These are phyloP conservation scores for Arabis alpina DNA, from an alignment of 345 rosid species.

Conservation along the genomic window DNA sequence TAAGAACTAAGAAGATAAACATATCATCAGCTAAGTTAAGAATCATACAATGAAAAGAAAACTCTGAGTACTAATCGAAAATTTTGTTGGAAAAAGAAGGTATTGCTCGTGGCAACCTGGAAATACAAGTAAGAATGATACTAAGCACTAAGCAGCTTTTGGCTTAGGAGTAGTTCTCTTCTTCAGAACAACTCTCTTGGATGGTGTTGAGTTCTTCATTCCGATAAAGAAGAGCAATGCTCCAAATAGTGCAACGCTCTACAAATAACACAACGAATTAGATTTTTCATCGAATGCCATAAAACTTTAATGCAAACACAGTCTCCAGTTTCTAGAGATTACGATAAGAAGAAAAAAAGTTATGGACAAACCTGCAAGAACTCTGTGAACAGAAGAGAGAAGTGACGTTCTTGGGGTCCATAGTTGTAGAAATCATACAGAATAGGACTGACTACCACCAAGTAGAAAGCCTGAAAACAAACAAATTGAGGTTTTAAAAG, in stretches of 20 bases:
- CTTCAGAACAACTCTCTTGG: conserved; percentile 49
- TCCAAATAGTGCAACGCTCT: conserved; percentile 85
- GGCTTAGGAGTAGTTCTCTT: conserved; percentile 59
- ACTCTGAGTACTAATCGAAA: conserved; percentile 8
- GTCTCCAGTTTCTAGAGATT: not conserved
- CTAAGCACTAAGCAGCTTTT: conserved; percentile 50
- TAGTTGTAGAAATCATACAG: conserved; percentile 90
- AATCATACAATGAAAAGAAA: conserved; percentile 25
- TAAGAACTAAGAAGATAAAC: not conserved
- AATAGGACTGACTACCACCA: conserved; percentile 63
- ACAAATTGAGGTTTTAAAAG: conserved; percentile 16
- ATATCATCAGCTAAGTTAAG: conserved; percentile 31
- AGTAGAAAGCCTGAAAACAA: conserved; percentile 60
- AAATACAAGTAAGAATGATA: conserved; percentile 19
- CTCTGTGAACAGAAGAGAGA: conserved; percentile 53
- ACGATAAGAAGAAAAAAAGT: not conserved
- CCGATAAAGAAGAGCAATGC: conserved; percentile 86
- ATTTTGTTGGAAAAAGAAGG: conserved; percentile 13
- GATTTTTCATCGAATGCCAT: not conserved
- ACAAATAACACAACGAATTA: conserved; percentile 19
- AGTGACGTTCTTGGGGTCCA: conserved; percentile 47
- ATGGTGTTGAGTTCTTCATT: conserved; percentile 78
- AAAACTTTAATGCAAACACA: not conserved
- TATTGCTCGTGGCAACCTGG: conserved; percentile 1
- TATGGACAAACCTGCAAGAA: conserved; percentile 64